Base-by-base conservation (phyloP, 768 basidiomycete species). In the Amanita exitialis region DNA sequence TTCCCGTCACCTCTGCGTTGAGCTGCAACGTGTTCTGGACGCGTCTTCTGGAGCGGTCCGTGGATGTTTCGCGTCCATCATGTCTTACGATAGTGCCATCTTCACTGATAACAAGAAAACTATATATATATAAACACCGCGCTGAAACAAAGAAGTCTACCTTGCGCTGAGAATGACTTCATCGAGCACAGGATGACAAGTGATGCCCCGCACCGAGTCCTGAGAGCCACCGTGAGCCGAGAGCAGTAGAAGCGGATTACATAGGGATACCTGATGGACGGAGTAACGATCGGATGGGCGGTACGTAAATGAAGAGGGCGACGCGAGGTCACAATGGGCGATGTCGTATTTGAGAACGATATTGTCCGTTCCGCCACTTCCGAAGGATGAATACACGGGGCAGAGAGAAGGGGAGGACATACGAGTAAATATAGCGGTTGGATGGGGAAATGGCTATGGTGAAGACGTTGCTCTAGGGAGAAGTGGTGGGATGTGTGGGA, bases 121-220 rank as follows among this genome's bases (percentile, higher is more conserved):
- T 41, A 6, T n/a, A n/a, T 9, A 38, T 38, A 13, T 5, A 47
- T 25, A 42, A 38, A 6, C 44, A 56, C 47, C 47, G 34, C n/a
- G 37, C 37, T 59, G 51, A 52, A 38, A 41, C 39, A 47, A 55
- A 49, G 42, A 34, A 55, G 48, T 37, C 47, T 59, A 81, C 86
- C 83, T 78, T n/a, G 77, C 83, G 55, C 78, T 85, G 53, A 90
- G 58, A 54, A 83, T 81, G 1, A 87, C 53, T 20, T 85, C 80
- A 23, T 90, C 86, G 37, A 79, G 73, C 34, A 65, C 64, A n/a
- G 83, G 77, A 59, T 87, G 85, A 37, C 80, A 78, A 6, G 81
- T 71, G 38, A 90, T 67, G 15, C 69, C 75, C 41, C 86, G 78
- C 51, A 90, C 75, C 54, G 70, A 81, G 9, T 78, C 82, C 87